Base-by-base conservation (phyloP, 139 green algal species). In the Picochlorum sp. region DNA sequence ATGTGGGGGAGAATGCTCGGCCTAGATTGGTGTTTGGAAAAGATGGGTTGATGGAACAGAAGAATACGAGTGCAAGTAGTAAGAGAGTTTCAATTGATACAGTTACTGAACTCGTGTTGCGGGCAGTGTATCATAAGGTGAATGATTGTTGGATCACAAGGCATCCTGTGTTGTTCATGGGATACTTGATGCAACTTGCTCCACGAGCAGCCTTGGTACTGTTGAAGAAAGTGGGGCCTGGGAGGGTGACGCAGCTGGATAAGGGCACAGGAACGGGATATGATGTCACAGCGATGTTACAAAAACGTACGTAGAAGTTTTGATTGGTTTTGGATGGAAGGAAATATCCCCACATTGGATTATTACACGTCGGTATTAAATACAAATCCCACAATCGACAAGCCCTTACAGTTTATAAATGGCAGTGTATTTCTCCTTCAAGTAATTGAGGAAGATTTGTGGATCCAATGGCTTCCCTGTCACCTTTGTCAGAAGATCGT, bases 91-190 rank as follows among this genome's bases (percentile, higher is more conserved):
- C 49, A 1, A 57, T 66, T 20, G 49, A 47, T 1, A 57, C 74
- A 0, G 82, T 73, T 4, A 83, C 77, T 15, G 50, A 86, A 65
- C 74, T 94, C 6, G 81, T 94, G 6, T 72, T 72, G 2, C 67
- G 62, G 3, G 88, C 88, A 1, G 81, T 79, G 4, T 80, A 84
- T 26, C 69, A 87, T 70, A 67, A 73, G 18, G 60, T 94, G 11
- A 70, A 78, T 38, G 85, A 92, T 63, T 78, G 63, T 18, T 95
- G 88, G 88, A 89, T 95, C 9, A 80, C 85, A 0, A 70, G 69
- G 49, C 87, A 95, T 56, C 88, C 88, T 1, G 75, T 93, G 26
- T 76, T 95, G 51, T 55, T 80, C 3, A 58, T 92, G 15, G 83
- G 85, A 79, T 69, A 77, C 49, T 30, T 72, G 23, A 67, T 67